Conservation (phyloP, 306 rosid genomes). For the Lathyrus tuberosus region DNA sequence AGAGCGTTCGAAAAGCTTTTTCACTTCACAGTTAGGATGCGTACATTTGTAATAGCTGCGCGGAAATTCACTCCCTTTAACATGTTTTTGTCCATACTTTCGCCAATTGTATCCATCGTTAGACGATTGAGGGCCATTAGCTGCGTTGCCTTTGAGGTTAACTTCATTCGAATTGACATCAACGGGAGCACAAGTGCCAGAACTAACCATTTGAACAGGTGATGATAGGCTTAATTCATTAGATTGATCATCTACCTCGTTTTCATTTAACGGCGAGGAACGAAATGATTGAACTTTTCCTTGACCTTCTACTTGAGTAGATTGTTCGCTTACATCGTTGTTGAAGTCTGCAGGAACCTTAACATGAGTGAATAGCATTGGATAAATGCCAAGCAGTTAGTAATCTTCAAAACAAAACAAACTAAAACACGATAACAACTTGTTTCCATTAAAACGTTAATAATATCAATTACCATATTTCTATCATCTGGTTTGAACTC, state of each 20-base stretch:
- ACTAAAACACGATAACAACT: slow-evolving; percentile 26
- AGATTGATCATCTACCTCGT: slow-evolving; percentile 61
- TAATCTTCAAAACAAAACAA: slow-evolving; percentile 24
- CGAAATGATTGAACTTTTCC: slow-evolving; percentile 55
- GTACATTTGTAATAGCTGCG: slow-evolving; percentile 99
- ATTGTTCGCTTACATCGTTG: slow-evolving; percentile 53
- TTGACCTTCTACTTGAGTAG: slow-evolving; percentile 60
- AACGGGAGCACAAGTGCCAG: slow-evolving; percentile 54
- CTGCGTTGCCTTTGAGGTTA: slow-evolving; percentile 56
- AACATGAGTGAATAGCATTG: slow-evolving; percentile 55
- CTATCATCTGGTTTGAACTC: slow-evolving; percentile 67
- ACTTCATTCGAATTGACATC: slow-evolving; percentile 66
- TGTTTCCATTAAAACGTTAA: slow-evolving; percentile 10
- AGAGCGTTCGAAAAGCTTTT: slow-evolving; percentile 91
- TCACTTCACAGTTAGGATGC: slow-evolving; percentile 97
- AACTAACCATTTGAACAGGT: slow-evolving; percentile 55
- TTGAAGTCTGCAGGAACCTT: slow-evolving; percentile 78
- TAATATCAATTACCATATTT: slow-evolving; percentile 63
- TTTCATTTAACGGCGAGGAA: slow-evolving; percentile 59
- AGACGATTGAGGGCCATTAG: slow-evolving; percentile 55
- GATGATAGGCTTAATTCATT: slow-evolving; percentile 63
- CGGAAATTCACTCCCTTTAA: slow-evolving; percentile 96
- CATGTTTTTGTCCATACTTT: slow-evolving; percentile 94
- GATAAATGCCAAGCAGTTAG: slow-evolving; percentile 43
- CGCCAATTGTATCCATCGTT: slow-evolving; percentile 99